phyloP scores from a whole-genome alignment of 2,329 filamentous ascomycete genomes.

The Penicillium rolfsii region DNA sequence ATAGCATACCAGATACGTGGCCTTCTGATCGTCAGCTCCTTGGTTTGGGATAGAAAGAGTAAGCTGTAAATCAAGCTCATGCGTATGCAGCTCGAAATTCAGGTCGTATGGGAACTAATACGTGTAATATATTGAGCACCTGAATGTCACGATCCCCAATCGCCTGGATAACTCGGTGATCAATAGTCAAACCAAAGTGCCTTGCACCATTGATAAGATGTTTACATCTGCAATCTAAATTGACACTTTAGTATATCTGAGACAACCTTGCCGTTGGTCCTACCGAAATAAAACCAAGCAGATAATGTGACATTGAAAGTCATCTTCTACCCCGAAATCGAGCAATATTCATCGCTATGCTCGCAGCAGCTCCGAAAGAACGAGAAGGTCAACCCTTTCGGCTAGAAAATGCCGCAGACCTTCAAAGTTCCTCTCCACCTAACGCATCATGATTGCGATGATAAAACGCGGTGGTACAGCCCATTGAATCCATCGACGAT shows the following conservation, averaged over 20 bases:
- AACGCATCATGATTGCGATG: neutral
- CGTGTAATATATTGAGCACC: neutral
- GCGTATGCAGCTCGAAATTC: neutral
- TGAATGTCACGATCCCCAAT: neutral
- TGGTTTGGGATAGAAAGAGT: neutral
- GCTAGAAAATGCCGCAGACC: neutral
- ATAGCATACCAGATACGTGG: neutral
- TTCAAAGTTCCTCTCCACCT: neutral
- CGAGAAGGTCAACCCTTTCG: neutral
- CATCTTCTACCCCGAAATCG: neutral
- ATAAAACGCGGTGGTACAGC: neutral
- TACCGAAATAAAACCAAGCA: neutral
- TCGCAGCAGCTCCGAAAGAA: neutral
- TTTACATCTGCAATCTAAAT: neutral
- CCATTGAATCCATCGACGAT: neutral
- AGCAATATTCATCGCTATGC: neutral
- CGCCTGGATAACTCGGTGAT: neutral
- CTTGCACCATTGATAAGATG: too few species aligned
- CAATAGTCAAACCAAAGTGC: neutral
- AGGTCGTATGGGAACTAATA: neutral
- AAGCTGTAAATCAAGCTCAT: neutral
- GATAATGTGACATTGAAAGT: neutral
- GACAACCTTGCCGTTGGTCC: neutral
- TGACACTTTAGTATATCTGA: neutral
- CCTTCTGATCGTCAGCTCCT: neutral